Conservation (phyloP, 176 grass and related monocot species). For the Hordeum marinum region DNA sequence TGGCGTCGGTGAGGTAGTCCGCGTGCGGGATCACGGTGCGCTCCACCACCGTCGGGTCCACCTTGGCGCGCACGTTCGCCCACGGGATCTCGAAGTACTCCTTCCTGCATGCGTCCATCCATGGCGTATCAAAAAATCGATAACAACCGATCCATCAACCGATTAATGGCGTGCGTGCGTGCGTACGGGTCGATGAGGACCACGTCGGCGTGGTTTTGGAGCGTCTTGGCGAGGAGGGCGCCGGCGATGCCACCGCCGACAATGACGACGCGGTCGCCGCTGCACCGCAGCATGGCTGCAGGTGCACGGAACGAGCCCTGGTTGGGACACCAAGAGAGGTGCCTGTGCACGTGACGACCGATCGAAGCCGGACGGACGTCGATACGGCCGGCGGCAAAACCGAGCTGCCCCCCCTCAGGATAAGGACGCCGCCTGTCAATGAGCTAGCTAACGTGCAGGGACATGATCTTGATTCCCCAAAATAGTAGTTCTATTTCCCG, state of each 20-base stretch:
- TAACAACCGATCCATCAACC: background rate
- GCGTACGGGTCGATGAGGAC: slow-evolving; percentile 72
- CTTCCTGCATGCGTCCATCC: slow-evolving; percentile 38
- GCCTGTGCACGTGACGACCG: background rate
- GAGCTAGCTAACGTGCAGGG: background rate
- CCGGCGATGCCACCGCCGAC: slow-evolving; percentile 71
- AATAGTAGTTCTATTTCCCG: slow-evolving; percentile 21
- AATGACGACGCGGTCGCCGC: slow-evolving; percentile 57
- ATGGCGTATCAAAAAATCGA: background rate
- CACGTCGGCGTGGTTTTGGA: slow-evolving; percentile 61
- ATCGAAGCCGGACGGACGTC: background rate
- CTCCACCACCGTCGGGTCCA: slow-evolving; percentile 40
- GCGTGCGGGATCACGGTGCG: slow-evolving; percentile 55
- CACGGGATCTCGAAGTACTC: slow-evolving; percentile 83
- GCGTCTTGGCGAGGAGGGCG: slow-evolving; percentile 59
- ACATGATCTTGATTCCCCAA: background rate
- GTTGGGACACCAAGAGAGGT: background rate
- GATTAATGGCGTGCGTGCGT: background rate
- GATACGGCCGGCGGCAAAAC: background rate
- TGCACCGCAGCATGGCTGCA: slow-evolving; percentile 27
- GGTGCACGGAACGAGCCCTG: background rate
- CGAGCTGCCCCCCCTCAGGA: background rate
- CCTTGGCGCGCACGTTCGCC: slow-evolving; percentile 71
- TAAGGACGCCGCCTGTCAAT: slow-evolving; percentile 11
- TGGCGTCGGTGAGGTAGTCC: slow-evolving; percentile 54